These are phyloP conservation scores for Metarhizium sp. DNA, from an alignment of 2,329 filamentous ascomycete genomes.

Conservation along the genomic window DNA sequence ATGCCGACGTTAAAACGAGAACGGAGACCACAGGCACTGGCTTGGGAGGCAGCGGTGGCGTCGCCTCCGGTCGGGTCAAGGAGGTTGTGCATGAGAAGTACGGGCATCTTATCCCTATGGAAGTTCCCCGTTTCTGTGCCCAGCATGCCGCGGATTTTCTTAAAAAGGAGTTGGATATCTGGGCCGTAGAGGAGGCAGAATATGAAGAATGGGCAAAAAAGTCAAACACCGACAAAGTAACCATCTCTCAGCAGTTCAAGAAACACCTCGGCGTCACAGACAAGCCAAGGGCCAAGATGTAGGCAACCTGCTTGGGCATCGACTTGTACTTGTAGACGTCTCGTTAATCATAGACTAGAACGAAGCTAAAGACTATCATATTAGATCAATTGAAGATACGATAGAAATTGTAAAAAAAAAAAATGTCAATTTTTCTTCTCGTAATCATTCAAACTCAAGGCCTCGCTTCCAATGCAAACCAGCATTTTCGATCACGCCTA, in stretches of 20 bases:
- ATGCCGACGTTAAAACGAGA: conserved; percentile 45
- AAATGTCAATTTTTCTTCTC: neutral
- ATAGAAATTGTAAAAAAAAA: neutral
- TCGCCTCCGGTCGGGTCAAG: conserved; percentile 54
- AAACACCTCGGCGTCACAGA: conserved; percentile 35
- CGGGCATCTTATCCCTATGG: conserved; percentile 81
- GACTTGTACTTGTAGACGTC: neutral
- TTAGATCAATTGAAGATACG: neutral
- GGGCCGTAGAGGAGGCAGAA: conserved; percentile 45
- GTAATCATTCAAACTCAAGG: too few relatives aligned
- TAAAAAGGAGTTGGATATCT: conserved; percentile 43
- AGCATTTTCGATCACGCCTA: too few relatives aligned
- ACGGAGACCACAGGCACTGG: conserved; percentile 55
- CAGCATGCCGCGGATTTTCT: conserved; percentile 48
- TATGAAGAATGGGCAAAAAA: conserved; percentile 48
- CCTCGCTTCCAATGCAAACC: too few relatives aligned
- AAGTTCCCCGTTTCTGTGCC: conserved; percentile 60
- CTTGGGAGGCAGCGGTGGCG: conserved; percentile 58
- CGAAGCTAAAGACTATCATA: neutral
- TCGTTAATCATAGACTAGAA: neutral
- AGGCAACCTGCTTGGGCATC: neutral
- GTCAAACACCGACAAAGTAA: conserved; percentile 43
- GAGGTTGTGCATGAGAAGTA: conserved; percentile 53
- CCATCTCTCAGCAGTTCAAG: conserved; percentile 39
- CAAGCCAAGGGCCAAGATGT: conserved; percentile 19